Conservation (phyloP, 129 eudicot species). For the Helianthus tuberosus region DNA sequence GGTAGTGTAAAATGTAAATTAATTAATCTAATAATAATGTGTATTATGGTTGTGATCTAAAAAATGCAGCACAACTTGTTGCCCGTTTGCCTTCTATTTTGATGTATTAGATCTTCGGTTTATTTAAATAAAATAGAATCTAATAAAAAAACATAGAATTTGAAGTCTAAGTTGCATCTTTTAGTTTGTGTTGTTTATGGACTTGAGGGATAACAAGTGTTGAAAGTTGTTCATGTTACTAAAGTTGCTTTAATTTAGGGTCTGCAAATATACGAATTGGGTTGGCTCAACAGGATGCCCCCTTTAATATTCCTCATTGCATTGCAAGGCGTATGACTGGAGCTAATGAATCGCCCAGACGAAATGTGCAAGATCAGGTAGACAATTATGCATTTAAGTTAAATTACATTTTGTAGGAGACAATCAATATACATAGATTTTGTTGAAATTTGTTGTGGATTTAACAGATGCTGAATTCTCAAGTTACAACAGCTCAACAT, state of each 20-base stretch:
- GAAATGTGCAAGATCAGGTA: conserved; percentile 81
- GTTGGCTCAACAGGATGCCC: conserved; percentile 73
- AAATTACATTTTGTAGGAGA: conserved; percentile 2
- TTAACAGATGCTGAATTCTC: conserved; percentile 85
- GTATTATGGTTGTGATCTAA: too few relatives aligned
- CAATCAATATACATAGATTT: background rate
- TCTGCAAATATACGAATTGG: conserved; percentile 84
- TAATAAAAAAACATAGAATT: too few relatives aligned
- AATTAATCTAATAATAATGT: too few relatives aligned
- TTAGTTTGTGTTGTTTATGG: background rate
- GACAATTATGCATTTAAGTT: background rate
- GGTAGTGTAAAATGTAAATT: too few relatives aligned
- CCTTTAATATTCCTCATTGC: conserved; percentile 83
- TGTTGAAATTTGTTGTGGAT: conserved; percentile 7
- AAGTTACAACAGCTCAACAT: conserved; percentile 95
- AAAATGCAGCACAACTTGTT: too few relatives aligned
- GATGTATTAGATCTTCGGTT: too few relatives aligned
- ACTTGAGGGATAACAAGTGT: background rate
- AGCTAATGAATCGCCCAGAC: conserved; percentile 66
- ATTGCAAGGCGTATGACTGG: conserved; percentile 80
- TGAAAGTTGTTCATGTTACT: background rate
- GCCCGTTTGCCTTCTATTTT: too few relatives aligned
- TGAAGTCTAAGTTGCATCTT: background rate
- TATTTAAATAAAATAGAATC: too few relatives aligned
- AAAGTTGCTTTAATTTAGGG: conserved; percentile 43